A percentile compares a stretch with the other conserved stretches of the same genome.
phyloP scores from a whole-genome alignment of 2,329 filamentous ascomycete species.

The Penicillium sp. region DNA sequence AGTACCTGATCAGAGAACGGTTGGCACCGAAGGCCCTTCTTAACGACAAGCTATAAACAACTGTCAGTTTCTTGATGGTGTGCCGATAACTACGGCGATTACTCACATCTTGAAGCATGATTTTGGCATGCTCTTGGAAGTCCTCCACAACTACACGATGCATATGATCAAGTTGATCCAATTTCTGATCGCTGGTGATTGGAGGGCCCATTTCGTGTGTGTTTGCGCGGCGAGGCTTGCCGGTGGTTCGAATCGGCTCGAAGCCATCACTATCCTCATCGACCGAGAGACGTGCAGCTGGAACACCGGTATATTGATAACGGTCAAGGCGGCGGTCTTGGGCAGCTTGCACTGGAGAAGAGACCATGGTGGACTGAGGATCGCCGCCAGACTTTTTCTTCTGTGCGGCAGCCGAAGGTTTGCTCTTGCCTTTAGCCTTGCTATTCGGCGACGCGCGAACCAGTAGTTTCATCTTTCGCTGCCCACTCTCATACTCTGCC shows the following conservation, averaged over 20 bases:
- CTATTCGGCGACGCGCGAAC: slow-evolving; percentile 43
- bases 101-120: slow-evolving; percentile 36
- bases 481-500: slow-evolving; percentile 40
- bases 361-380: slow-evolving; percentile 58
- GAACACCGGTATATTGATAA: slow-evolving; percentile 18
- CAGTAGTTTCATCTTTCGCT: slow-evolving; percentile 44
- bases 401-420: slow-evolving; percentile 13
- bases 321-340: slow-evolving; percentile 30
- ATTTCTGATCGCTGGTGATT: slow-evolving; percentile 38
- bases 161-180: slow-evolving; percentile 36
- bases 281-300: slow-evolving; percentile 22
- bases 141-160: slow-evolving; percentile 41
- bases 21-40: slow-evolving; percentile 38
- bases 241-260: slow-evolving; percentile 33
- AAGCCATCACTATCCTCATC: slow-evolving; percentile 40
- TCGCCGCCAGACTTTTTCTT: slow-evolving; percentile 36
- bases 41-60: slow-evolving; percentile 33
- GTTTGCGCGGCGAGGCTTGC: slow-evolving; percentile 23
- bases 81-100: background rate
- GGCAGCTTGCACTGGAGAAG: slow-evolving; percentile 51
- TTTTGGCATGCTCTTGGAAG: slow-evolving; percentile 40
- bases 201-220: slow-evolving; percentile 36
- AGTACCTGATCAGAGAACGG: slow-evolving; percentile 41
- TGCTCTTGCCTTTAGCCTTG: slow-evolving; percentile 26
- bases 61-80: slow-evolving; percentile 1